Conservation (phyloP, 345 rosid genomes). For the Boechera retrofracta region DNA sequence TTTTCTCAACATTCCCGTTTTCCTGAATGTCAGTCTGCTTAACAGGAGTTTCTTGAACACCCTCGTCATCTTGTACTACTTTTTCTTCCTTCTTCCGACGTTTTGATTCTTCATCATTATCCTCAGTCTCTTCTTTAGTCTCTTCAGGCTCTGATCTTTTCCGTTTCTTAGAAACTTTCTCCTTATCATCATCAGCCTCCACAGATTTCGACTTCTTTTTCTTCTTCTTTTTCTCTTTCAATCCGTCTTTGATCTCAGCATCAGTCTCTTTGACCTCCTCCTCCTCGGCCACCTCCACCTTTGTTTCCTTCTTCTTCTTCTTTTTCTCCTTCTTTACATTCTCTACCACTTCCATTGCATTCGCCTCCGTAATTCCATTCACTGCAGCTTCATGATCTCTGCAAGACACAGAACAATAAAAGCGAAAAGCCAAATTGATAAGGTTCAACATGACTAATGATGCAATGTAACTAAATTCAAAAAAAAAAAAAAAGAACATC, state of each 20-base stretch:
- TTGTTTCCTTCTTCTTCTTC: slow-evolving; percentile 54
- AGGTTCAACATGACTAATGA: neutral
- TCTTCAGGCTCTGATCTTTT: slow-evolving; percentile 67
- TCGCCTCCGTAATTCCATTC: slow-evolving; percentile 4
- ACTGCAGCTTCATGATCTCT: slow-evolving; percentile 13
- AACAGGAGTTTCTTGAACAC: slow-evolving; percentile 45
- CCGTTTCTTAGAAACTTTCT: slow-evolving; percentile 69
- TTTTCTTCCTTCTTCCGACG: slow-evolving; percentile 55
- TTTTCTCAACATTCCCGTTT: slow-evolving; percentile 49
- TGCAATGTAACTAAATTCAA: neutral
- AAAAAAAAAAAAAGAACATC: neutral
- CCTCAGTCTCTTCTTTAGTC: slow-evolving; percentile 41
- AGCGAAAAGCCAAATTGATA: neutral
- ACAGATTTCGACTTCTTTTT: slow-evolving; percentile 53
- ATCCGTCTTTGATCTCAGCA: slow-evolving; percentile 37
- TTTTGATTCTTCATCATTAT: slow-evolving; percentile 57
- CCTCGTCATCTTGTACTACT: slow-evolving; percentile 41
- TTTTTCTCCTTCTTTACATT: slow-evolving; percentile 49
- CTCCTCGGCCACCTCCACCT: slow-evolving; percentile 39
- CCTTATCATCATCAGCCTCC: slow-evolving; percentile 36
- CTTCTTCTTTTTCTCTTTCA: slow-evolving; percentile 51
- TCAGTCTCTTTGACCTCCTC: slow-evolving; percentile 43
- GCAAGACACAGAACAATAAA: slow-evolving; percentile 11
- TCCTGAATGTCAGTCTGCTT: slow-evolving; percentile 42
- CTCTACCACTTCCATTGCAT: slow-evolving; percentile 33